Percentiles rank a stretch among this genome's conserved stretches.
Conservation (phyloP, 2,329 filamentous ascomycete genomes). For the Penicillium sp. region DNA sequence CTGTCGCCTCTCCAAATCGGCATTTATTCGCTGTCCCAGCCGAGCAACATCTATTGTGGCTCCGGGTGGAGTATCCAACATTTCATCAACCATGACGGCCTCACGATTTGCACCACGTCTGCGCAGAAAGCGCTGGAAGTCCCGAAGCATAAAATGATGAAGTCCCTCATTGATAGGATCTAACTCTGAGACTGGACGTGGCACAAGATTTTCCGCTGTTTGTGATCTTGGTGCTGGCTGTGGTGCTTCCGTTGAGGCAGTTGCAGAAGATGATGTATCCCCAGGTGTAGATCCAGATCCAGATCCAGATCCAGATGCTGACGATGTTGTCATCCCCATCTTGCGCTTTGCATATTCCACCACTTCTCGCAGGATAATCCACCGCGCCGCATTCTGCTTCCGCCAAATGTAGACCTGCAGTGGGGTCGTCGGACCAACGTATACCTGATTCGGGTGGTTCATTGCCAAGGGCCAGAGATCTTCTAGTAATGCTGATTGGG, state of each 20-base stretch:
- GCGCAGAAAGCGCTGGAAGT: not conserved
- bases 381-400: constrained; percentile 8
- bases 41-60: not conserved
- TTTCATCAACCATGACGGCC: not conserved
- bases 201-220: not conserved
- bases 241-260: not conserved
- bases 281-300: not conserved
- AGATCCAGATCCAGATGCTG: not conserved
- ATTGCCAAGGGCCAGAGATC: constrained; percentile 31
- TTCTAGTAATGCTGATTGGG: constrained; percentile 15
- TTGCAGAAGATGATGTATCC: not conserved
- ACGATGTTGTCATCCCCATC: not conserved
- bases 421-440: constrained; percentile 23
- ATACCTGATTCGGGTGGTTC: constrained; percentile 29
- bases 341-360: constrained; percentile 6
- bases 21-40: not conserved
- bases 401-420: constrained; percentile 11
- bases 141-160: not conserved
- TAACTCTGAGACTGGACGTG: not conserved
- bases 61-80: not conserved
- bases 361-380: constrained; percentile 1
- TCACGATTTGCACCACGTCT: not conserved
- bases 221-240: not conserved
- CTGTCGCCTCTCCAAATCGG: not conserved
- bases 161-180: not conserved